These are phyloP conservation scores for Adansonia madagascariensis DNA, from an alignment of 441 rosid species.

Conservation along the genomic window DNA sequence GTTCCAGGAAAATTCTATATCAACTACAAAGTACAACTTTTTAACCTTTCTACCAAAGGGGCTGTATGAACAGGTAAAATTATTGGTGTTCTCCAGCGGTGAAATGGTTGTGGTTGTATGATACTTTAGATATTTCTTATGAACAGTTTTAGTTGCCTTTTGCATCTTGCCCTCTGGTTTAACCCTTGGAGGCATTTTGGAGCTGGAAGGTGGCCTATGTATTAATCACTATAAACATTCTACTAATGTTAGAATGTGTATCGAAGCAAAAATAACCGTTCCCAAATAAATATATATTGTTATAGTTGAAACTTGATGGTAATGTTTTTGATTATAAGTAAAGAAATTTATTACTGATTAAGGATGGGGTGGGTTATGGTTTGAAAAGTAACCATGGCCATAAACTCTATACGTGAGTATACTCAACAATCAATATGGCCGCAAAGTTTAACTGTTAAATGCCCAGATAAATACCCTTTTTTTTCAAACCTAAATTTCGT, in stretches of 20 bases:
- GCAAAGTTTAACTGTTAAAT: not conserved
- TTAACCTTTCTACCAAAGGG: conserved; percentile 95
- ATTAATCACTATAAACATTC: not conserved
- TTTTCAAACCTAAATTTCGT: not conserved
- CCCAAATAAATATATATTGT: not conserved
- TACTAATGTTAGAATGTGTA: not conserved
- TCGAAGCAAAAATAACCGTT: not conserved
- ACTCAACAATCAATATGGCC: not conserved
- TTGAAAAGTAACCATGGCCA: not conserved
- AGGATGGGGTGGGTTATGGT: not conserved
- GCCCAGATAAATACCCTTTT: not conserved
- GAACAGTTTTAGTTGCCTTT: not conserved
- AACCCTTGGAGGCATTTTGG: not conserved
- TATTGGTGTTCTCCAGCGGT: conserved; percentile 15
- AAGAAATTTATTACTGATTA: not conserved
- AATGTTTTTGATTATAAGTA: too few relatives aligned
- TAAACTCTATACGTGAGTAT: not conserved
- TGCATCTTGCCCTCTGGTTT: conserved; percentile 7
- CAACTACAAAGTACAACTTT: conserved; percentile 98
- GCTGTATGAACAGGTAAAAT: conserved; percentile 87
- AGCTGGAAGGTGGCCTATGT: not conserved
- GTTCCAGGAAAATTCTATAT: conserved; percentile 86
- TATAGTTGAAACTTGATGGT: too few relatives aligned
- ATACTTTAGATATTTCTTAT: not conserved
- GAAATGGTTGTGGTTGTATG: not conserved